Conservation (phyloP, 345 rosid species). For the Sapria himalayana region DNA sequence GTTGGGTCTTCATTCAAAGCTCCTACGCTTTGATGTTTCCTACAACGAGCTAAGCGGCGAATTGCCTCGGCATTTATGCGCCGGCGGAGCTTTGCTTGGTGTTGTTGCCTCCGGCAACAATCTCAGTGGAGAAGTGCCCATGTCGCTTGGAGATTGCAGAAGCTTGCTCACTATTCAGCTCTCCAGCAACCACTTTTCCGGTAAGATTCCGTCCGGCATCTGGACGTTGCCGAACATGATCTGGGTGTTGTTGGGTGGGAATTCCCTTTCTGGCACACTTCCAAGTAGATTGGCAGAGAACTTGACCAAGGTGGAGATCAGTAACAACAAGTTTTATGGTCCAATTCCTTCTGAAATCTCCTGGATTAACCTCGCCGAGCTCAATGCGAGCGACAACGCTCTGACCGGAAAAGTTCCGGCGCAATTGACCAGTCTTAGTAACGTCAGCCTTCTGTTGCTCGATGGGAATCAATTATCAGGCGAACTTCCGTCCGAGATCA, state of each 20-base stretch:
- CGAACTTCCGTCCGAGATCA: slow-evolving; percentile 31
- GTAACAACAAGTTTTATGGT: slow-evolving; percentile 54
- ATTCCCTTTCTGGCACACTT: slow-evolving; percentile 45
- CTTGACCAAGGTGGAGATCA: slow-evolving; percentile 44
- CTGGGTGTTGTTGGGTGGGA: slow-evolving; percentile 33
- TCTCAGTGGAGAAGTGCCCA: slow-evolving; percentile 45
- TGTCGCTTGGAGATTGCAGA: slow-evolving; percentile 40
- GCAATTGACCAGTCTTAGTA: slow-evolving; percentile 36
- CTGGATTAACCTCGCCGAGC: slow-evolving; percentile 33
- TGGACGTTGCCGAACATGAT: slow-evolving; percentile 39
- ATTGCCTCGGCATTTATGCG: slow-evolving; percentile 51
- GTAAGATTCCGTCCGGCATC: slow-evolving; percentile 47
- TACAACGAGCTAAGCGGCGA: slow-evolving; percentile 40
- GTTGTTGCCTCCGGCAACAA: slow-evolving; percentile 42
- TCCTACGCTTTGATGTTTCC: slow-evolving; percentile 42
- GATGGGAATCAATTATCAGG: slow-evolving; percentile 49
- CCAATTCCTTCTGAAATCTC: slow-evolving; percentile 29
- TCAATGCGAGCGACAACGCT: slow-evolving; percentile 48
- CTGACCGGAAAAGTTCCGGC: slow-evolving; percentile 41
- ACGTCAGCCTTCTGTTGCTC: slow-evolving; percentile 21
- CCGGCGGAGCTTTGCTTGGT: slow-evolving; percentile 31
- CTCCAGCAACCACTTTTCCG: slow-evolving; percentile 45
- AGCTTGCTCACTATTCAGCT: slow-evolving; percentile 40
- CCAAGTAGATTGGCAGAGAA: slow-evolving; percentile 42
- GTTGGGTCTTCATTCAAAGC: slow-evolving; percentile 39